Evolutionary conservation across 352 stramenopile genomes (phyloP).

Genomic region (Phytopythium oedochilum): DNA sequence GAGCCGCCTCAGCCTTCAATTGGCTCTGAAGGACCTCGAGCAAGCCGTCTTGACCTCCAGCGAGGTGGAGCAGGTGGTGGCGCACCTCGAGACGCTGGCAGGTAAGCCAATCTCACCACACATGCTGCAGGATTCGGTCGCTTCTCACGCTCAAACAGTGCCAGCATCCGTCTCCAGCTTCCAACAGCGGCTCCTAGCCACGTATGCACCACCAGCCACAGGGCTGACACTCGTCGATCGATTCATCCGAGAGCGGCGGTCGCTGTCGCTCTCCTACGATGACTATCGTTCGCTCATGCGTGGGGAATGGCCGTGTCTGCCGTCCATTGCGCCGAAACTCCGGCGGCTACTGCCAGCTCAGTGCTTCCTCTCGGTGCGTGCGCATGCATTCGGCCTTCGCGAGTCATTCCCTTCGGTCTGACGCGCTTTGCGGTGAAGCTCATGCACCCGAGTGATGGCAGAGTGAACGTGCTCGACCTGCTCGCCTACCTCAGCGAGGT

Average conservation of each 20-base stretch:
- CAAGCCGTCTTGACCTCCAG: slow-evolving; percentile 12
- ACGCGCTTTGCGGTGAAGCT: neutral
- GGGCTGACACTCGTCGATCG: slow-evolving; percentile 31
- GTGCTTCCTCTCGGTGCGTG: slow-evolving; percentile 41
- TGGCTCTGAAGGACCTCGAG: neutral
- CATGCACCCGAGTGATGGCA: slow-evolving; percentile 18
- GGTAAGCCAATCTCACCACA: slow-evolving; percentile 3
- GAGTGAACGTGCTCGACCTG: slow-evolving; percentile 34
- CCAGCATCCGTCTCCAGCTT: neutral
- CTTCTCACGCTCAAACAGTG: too few relatives aligned
- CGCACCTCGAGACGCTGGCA: neutral
- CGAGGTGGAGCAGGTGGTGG: slow-evolving; percentile 14
- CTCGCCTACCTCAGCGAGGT: slow-evolving; percentile 44
- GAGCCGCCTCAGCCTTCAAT: neutral
- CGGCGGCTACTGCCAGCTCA: slow-evolving; percentile 22
- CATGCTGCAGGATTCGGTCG: too few relatives aligned
- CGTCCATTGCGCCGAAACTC: slow-evolving; percentile 10
- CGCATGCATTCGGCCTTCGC: neutral
- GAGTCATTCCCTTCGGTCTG: too few relatives aligned
- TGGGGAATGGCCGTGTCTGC: slow-evolving; percentile 8
- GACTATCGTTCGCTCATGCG: slow-evolving; percentile 22
- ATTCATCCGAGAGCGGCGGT: slow-evolving; percentile 22
- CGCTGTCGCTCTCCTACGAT: slow-evolving; percentile 40
- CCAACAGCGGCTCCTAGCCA: slow-evolving; percentile 17
- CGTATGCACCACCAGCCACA: slow-evolving; percentile 5